A percentile compares a stretch with the other conserved stretches of the same genome.
These are phyloP conservation scores for Chlorella sp. DNA, from an alignment of 139 green algal genomes.

Conservation along the genomic window DNA sequence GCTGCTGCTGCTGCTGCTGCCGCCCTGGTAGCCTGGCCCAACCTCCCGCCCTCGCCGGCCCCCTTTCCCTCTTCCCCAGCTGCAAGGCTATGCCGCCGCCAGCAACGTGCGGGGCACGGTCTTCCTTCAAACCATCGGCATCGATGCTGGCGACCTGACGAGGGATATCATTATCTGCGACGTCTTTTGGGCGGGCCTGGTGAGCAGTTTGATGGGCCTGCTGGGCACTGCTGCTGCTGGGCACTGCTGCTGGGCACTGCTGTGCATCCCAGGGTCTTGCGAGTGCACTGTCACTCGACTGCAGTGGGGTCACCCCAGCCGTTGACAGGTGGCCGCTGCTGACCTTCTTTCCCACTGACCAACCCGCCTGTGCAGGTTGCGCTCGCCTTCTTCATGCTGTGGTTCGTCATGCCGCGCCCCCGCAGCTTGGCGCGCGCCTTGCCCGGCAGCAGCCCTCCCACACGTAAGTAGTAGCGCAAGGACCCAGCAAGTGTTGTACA, in stretches of 20 bases:
- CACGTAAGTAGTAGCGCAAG: too few species aligned
- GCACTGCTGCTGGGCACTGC: background rate
- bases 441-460: too few species aligned
- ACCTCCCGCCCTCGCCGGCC: background rate
- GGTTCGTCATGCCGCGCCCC: conserved; percentile 32
- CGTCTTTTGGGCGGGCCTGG: conserved; percentile 36
- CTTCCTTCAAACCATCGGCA: conserved; percentile 60
- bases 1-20: background rate
- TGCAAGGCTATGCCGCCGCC: conserved; percentile 35
- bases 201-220: background rate
- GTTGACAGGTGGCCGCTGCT: background rate
- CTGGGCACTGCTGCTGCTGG: background rate
- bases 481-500: too few species aligned
- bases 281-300: background rate
- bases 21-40: background rate
- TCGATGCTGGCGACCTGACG: conserved; percentile 35
- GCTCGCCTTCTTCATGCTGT: conserved; percentile 37
- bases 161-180: conserved; percentile 52
- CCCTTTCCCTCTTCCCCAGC: background rate
- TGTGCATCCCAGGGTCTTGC: background rate
- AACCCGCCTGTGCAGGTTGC: conserved; percentile 4
- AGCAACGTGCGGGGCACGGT: conserved; percentile 43
- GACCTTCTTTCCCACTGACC: background rate
- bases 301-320: background rate
- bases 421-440: too few species aligned